Percentiles rank a stretch among this genome's conserved stretches.
These are phyloP conservation scores for Geranium brycei DNA, from an alignment of 345 rosid species.

Conservation along the genomic window DNA sequence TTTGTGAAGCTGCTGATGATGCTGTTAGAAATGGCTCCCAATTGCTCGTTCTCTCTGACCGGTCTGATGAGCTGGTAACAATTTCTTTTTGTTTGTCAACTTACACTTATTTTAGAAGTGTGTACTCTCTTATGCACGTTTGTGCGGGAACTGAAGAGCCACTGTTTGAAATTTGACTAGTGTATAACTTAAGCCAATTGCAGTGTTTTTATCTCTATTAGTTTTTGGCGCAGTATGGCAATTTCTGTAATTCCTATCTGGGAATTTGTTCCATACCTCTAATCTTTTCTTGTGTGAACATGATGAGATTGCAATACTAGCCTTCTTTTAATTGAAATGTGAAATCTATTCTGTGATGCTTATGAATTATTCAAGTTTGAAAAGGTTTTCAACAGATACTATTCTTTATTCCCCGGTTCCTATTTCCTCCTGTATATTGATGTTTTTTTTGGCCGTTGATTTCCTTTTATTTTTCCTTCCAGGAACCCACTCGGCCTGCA, in stretches of 20 bases:
- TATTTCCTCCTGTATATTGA: neutral
- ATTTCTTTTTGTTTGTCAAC: conserved; percentile 5
- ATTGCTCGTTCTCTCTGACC: conserved; percentile 83
- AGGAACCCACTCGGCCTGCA: conserved; percentile 90
- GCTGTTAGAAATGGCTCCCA: conserved; percentile 96
- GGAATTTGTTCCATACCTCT: neutral
- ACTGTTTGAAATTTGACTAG: neutral
- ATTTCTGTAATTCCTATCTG: neutral
- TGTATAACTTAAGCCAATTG: neutral
- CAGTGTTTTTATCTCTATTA: neutral
- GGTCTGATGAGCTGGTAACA: conserved; percentile 59
- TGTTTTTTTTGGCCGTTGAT: neutral
- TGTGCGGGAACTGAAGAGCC: neutral
- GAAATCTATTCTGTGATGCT: neutral
- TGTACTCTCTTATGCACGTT: neutral
- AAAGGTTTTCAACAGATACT: neutral
- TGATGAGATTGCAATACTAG: too few relatives aligned
- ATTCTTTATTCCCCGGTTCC: neutral
- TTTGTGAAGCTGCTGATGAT: conserved; percentile 96
- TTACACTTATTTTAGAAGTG: neutral
- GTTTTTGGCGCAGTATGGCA: neutral
- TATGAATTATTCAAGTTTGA: neutral
- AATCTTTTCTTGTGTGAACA: neutral
- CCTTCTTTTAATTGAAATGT: too few relatives aligned
- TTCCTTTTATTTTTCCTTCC: conserved; percentile 11